Conservation (phyloP, 2,329 filamentous ascomycete species). For the Aureobasidium sp. region DNA sequence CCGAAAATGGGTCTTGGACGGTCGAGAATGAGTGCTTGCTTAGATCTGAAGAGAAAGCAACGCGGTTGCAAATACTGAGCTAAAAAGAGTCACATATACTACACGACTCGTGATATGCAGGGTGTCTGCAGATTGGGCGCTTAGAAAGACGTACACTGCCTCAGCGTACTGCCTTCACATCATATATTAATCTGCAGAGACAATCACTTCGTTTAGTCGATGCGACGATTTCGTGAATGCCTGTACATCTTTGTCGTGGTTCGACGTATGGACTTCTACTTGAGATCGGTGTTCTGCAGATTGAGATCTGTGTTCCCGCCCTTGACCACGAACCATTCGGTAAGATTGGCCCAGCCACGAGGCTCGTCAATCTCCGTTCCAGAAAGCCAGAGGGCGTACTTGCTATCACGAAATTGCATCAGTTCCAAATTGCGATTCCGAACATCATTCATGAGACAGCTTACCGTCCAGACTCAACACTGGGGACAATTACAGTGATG, state of each 20-base stretch:
- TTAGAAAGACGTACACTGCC: not conserved
- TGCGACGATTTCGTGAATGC: not conserved
- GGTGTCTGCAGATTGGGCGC: not conserved
- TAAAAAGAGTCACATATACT: not conserved
- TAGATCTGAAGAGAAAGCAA: not conserved
- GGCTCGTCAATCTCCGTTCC: not conserved
- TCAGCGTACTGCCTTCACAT: not conserved
- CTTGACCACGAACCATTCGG: not conserved
- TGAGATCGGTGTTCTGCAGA: not conserved
- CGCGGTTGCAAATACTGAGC: no score
- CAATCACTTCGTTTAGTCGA: no score
- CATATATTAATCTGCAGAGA: not conserved
- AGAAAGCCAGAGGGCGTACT: conserved; percentile 1
- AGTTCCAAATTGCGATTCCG: not conserved
- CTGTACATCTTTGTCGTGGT: not conserved
- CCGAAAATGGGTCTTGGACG: not conserved
- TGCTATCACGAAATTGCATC: not conserved
- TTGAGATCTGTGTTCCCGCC: not conserved
- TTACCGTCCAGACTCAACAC: not conserved
- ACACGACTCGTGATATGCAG: not conserved
- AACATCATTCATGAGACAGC: not conserved
- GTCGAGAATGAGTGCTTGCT: not conserved
- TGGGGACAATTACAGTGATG: not conserved
- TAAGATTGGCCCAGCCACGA: not conserved
- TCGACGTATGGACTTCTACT: not conserved